A percentile compares a stretch with the other conserved stretches of the same genome.
Conservation (phyloP, 2,329 filamentous ascomycete genomes). For the Ophiostoma ips region DNA sequence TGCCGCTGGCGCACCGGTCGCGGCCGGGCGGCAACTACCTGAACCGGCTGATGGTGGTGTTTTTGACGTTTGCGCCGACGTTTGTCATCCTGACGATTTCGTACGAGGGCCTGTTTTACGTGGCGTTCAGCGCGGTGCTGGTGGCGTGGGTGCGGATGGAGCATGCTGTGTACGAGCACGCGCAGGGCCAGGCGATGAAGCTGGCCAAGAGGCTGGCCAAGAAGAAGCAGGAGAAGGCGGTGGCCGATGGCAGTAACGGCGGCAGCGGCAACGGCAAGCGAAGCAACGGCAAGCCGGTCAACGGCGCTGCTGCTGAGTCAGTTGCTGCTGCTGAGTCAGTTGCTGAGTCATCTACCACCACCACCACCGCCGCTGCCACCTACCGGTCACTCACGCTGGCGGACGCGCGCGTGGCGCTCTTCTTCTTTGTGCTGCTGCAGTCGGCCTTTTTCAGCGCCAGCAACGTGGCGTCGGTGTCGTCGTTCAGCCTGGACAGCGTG, state of each 20-base stretch:
- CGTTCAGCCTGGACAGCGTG: constrained; percentile 87
- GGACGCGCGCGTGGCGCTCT: constrained; percentile 80
- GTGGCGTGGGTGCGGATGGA: constrained; percentile 89
- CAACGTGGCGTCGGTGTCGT: constrained; percentile 86
- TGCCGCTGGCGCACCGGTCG: constrained; percentile 70
- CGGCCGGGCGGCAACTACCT: constrained; percentile 79
- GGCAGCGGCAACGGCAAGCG: constrained; percentile 2
- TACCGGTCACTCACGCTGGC: constrained; percentile 59
- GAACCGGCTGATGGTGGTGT: constrained; percentile 76
- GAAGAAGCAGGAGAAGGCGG: constrained; percentile 12
- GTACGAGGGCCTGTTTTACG: constrained; percentile 92
- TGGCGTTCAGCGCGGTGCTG: constrained; percentile 70
- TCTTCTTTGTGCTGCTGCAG: constrained; percentile 90
- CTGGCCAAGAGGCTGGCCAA: constrained; percentile 10
- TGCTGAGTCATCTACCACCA: background rate
- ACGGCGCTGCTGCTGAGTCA: too few species aligned
- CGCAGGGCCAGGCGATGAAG: constrained; percentile 3
- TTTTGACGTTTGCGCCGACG: constrained; percentile 80
- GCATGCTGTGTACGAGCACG: constrained; percentile 51
- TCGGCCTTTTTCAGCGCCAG: constrained; percentile 95
- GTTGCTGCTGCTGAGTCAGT: too few species aligned
- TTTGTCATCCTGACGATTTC: constrained; percentile 96
- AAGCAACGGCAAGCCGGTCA: too few species aligned
- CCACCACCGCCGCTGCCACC: background rate
- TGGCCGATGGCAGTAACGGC: background rate